Conservation (phyloP, 257 asterid species). For the Verbascum thapsus region DNA sequence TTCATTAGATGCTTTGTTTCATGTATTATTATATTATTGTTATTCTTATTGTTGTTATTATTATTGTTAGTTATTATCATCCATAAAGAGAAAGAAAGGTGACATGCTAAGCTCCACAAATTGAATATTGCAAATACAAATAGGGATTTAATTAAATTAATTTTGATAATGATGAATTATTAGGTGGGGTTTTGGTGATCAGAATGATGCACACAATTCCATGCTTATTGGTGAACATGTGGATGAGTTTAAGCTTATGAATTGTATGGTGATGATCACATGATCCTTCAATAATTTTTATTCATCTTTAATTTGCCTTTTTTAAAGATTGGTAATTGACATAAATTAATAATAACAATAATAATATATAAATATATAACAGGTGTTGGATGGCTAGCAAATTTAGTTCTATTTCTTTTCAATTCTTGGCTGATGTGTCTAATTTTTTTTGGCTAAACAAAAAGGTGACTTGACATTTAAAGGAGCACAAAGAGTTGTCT, state of each 20-base stretch:
- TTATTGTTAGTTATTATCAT: neutral
- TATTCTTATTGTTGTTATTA: too few species aligned
- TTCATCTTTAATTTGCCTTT: constrained; percentile 25
- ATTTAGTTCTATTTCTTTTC: constrained; percentile 6
- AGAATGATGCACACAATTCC: constrained; percentile 44
- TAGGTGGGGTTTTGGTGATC: constrained; percentile 46
- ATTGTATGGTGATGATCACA: constrained; percentile 38
- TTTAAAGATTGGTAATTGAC: constrained; percentile 39
- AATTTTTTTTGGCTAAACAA: constrained; percentile 24
- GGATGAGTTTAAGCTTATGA: constrained; percentile 39
- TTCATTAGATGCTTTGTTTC: too few species aligned
- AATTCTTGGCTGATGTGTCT: constrained; percentile 24
- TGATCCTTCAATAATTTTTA: constrained; percentile 29
- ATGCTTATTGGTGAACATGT: constrained; percentile 63
- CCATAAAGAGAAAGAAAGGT: constrained; percentile 19
- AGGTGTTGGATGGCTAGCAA: constrained; percentile 47
- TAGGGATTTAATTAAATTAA: constrained; percentile 31
- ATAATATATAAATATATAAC: constrained; percentile 36
- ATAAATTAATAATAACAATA: too few species aligned
- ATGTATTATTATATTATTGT: too few species aligned
- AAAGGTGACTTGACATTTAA: constrained; percentile 29
- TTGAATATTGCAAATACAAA: constrained; percentile 29
- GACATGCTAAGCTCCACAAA: constrained; percentile 32
- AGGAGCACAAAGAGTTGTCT: constrained; percentile 27
- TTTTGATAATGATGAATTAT: constrained; percentile 37